These are phyloP conservation scores for Fusarium multiceps DNA, from an alignment of 2,329 filamentous ascomycete genomes.

Conservation along the genomic window DNA sequence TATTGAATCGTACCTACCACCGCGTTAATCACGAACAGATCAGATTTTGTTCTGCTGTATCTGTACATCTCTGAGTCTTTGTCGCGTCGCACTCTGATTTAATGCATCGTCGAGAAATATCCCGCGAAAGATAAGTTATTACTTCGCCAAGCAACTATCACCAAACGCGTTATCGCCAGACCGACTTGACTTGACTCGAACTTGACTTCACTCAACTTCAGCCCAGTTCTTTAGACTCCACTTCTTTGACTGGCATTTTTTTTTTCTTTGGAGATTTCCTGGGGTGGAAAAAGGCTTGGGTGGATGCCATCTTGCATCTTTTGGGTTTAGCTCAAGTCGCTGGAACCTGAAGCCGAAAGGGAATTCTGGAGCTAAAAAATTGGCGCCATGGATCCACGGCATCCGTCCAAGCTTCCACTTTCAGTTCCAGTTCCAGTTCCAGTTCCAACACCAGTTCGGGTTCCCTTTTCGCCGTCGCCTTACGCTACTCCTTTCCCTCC, in stretches of 20 bases:
- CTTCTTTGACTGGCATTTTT: constrained; percentile 32
- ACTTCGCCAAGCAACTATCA: neutral
- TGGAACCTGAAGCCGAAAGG: constrained; percentile 36
- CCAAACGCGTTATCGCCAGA: constrained; percentile 7
- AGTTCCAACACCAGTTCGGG: neutral
- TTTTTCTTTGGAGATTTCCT: constrained; percentile 42
- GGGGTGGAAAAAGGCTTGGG: constrained; percentile 44
- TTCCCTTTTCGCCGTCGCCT: constrained; percentile 45
- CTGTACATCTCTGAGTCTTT: neutral
- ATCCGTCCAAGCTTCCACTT: constrained; percentile 48
- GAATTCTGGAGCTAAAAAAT: constrained; percentile 52
- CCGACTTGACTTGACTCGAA: neutral
- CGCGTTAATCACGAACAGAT: constrained; percentile 16
- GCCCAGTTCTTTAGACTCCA: constrained; percentile 13
- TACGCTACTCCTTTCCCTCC: constrained; percentile 48
- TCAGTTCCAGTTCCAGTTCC: neutral
- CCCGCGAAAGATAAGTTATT: neutral
- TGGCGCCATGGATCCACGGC: constrained; percentile 50
- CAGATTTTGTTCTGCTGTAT: neutral
- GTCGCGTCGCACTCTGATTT: neutral
- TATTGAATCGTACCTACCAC: constrained; percentile 10
- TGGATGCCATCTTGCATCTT: constrained; percentile 5
- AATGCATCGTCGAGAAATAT: neutral
- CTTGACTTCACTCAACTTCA: neutral
- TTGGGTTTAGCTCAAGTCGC: constrained; percentile 2